Evolutionary conservation across 306 rosid genomes (phyloP).

Genomic region (Vigna unguiculata): DNA sequence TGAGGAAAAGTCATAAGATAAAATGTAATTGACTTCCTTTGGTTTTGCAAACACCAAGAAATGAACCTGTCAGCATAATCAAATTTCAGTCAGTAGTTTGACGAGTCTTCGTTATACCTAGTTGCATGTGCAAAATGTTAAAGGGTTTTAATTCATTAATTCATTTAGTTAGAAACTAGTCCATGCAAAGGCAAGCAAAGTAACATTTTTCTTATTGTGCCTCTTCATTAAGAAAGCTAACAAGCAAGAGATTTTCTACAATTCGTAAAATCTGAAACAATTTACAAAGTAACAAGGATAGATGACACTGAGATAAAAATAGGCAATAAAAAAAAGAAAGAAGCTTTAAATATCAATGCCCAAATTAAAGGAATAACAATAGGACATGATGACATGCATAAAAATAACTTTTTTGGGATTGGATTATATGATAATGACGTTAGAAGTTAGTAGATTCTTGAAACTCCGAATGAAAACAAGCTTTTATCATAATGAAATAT

Average conservation of each 20-base stretch:
- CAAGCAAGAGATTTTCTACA: neutral
- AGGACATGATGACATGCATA: conserved; percentile 34
- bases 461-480: conserved; percentile 14
- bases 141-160: conserved; percentile 33
- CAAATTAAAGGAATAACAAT: conserved; percentile 33
- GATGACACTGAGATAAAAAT: neutral
- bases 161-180: conserved; percentile 29
- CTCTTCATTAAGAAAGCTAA: neutral
- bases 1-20: conserved; percentile 58
- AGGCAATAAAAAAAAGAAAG: neutral
- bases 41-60: conserved; percentile 31
- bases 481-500: neutral
- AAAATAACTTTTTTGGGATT: conserved; percentile 3
- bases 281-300: neutral
- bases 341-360: neutral
- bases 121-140: conserved; percentile 28
- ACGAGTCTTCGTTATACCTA: conserved; percentile 10
- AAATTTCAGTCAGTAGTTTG: conserved; percentile 30
- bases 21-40: conserved; percentile 45
- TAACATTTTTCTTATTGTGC: neutral
- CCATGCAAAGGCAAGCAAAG: conserved; percentile 26
- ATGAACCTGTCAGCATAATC: conserved; percentile 50
- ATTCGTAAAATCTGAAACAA: conserved; percentile 4
- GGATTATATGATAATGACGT: conserved; percentile 17
- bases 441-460: conserved; percentile 11